Base-by-base conservation (phyloP, 176 grass and related monocot species). In the Oryza officinalis region DNA sequence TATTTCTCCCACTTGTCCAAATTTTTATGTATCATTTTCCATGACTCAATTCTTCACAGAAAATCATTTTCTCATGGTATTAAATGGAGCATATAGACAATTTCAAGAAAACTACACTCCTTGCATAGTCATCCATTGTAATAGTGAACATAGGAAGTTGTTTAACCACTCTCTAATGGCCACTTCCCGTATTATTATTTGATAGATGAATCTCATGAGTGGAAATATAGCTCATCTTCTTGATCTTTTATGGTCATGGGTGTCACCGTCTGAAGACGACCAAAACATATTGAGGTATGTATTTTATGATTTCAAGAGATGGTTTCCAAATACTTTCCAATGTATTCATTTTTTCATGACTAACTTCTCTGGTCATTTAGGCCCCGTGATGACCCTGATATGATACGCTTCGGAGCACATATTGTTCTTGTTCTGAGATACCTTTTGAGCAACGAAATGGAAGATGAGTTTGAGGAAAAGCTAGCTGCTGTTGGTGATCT, bases 221-320 rank as follows among this genome's bases (percentile, higher is more conserved):
- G 92, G 93, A 74, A 81, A 95, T 72, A 83, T 98, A 80, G 72
- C 87, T 66, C 83, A 90, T 89, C 92, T 98, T 63, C 80, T 98
- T 76, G 96, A 98, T 28, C 87, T 98, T 88, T 80, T 98, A 22
- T 98, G 96, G 93, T 95, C 89, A 70, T 98, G 93, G 96, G 45
- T 95, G 35, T 95, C 96, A 40, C 89, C 91, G 13, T 82, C 87
- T 68, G 91, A 93, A 92, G 91, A 89, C 57, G 69, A 94, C 76
- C 89, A 91, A 57, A 86, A 85, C 54, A 89, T 89, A 69, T 86
- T 68, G 50, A 88, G 89, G 92, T 94, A 82, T 11, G 22, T 7
- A 22, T 25, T 44, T 69, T 75, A 72, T 27, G 31, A 81, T 25
- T 88, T 85, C 49, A 63, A 63, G 47, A n/a, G 27, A 73, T 28